Evolutionary conservation across 768 basidiomycete genomes (phyloP).

Genomic region (Holtermanniella nyarrowii): DNA sequence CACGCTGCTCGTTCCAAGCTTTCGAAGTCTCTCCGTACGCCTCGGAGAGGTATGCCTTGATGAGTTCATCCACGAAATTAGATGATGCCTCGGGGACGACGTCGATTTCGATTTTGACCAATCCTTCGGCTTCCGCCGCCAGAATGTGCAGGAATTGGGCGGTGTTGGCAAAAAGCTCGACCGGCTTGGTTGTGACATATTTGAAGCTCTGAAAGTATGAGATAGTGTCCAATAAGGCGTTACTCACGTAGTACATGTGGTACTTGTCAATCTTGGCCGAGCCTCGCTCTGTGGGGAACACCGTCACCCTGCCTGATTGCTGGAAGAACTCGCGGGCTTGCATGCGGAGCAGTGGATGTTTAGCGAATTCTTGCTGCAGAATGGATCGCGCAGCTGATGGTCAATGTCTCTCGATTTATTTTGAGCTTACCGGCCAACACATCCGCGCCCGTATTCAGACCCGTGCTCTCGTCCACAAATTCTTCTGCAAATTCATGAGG

Average conservation of each 20-base stretch:
- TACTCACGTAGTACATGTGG: conserved; percentile 46
- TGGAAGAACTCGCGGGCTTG: conserved; percentile 67
- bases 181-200: conserved; percentile 72
- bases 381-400: conserved; percentile 49
- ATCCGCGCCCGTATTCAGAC: conserved; percentile 17
- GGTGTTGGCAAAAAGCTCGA: conserved; percentile 56
- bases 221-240: neutral
- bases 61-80: conserved; percentile 64
- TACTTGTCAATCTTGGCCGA: conserved; percentile 45
- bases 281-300: conserved; percentile 80
- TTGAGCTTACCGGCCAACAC: conserved; percentile 31
- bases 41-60: conserved; percentile 75
- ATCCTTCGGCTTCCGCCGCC: conserved; percentile 74
- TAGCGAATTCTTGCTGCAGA: conserved; percentile 78
- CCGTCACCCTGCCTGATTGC: conserved; percentile 61
- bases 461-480: conserved; percentile 50
- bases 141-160: conserved; percentile 85
- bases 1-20: conserved; percentile 83
- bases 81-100: conserved; percentile 52
- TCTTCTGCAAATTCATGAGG: conserved; percentile 78
- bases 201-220: conserved; percentile 67
- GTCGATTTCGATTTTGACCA: conserved; percentile 65
- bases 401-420: neutral
- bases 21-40: conserved; percentile 69
- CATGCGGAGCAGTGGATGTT: conserved; percentile 77